Base-by-base conservation (phyloP, 495 filamentous ascomycete genomes). In the Podospora appendiculata region DNA sequence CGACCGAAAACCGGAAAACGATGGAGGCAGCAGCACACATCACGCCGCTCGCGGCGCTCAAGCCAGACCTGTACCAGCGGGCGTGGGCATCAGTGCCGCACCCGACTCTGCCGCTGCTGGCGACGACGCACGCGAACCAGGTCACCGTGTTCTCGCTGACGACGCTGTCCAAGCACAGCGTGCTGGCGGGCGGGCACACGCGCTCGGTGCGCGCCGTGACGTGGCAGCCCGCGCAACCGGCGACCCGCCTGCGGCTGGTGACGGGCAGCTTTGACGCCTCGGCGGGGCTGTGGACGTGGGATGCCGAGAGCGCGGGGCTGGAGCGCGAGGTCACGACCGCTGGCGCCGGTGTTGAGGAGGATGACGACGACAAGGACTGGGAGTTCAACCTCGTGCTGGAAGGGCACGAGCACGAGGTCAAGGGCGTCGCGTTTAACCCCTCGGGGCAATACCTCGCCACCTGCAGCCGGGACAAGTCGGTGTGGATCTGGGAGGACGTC, bases 401-500 rank as follows among this genome's bases (percentile, higher is more conserved):
- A 57, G 93, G 93, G 0, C 93, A 97, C 59, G 92, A 96, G 45
- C 88, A 85, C 49, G 93, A 98, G 66, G 84, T 98, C 59, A 98
- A 98, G 64, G 79, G 76, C 25, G 80, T 95, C 3, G 79, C 86
- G 12, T 98, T 88, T 80, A 86, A 82, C 3, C 79, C 89, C 0
- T 84, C 82, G 0, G 89, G 90, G 0, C 83, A 86, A 65, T 80
- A 86, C 51, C 79, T 98, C 4, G 93, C 93, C 6, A 96, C 91
- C 0, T 97, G 90, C 63, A 84, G 81, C 18, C 77, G 93, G 10
- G 93, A 98, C 67, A 96, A 96, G 71, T 85, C 81, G 18, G 88
- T 98, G n/a, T 98, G 93, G 93, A 86, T 98, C 46, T 98, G 93
- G 93, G 93, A 98, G 67, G 91, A 96, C 63, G 77, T 97, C 4